Base-by-base conservation (phyloP, 129 eudicot species). In the Escallonia herrerae region DNA sequence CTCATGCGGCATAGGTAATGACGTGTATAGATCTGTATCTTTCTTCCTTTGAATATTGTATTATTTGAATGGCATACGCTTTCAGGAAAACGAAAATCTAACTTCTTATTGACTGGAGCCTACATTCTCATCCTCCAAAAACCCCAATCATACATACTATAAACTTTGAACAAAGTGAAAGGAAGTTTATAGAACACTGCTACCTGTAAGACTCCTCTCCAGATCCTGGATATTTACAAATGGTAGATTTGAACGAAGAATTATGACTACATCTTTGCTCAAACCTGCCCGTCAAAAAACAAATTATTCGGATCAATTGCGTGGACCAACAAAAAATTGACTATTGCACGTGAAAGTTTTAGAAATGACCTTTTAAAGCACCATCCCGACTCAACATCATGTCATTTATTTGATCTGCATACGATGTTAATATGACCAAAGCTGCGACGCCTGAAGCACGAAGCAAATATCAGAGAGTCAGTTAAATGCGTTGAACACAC, bases 181-280 rank as follows among this genome's bases (percentile, higher is more conserved):
- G 33, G 33, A 22, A 22, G 33, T 22, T 22, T 22, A 22, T 22
- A 0, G 33, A 22, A 22, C 33, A 22, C 33, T 22, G 33, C 33
- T 76, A 49, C 91, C 91, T 64, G 80, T 66, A 12, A 84, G 80
- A 75, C 67, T 68, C 66, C 65, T 79, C 76, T 77, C 88, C 81
- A 82, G 79, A 72, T 74, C 79, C 72, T 82, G 85, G 42, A 86
- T 73, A 41, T 76, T 56, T 46, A 75, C 70, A 69, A 79, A 75
- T 62, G 63, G 63, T 62, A 76, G 74, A 55, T 74, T 72, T 56
- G 94, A 73, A 43, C 58, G 85, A 77, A 86, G 60, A 77, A 86
- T 77, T 48, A 86, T 67, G 58, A 74, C 67, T 2, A 74, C 71
- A 67, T 82, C 87, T 64, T 77, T 82, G 4, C 49, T 67, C 64